Evolutionary conservation across 352 stramenopile genomes (phyloP), one percentile per base, ranked within the genome.

Genomic region (Phytophthora citricola): DNA sequence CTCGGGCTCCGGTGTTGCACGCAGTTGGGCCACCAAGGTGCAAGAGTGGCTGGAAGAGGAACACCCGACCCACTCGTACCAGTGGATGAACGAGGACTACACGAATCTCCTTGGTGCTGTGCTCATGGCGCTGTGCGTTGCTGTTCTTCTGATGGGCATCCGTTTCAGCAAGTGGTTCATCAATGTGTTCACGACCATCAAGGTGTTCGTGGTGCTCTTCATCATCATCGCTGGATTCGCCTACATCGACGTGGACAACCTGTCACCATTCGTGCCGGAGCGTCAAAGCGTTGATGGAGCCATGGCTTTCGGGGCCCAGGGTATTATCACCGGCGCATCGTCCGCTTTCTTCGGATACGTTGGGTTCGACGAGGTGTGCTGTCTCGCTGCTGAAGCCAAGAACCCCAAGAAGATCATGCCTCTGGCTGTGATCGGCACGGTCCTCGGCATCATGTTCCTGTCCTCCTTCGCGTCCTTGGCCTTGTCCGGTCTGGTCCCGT

Each of bases 301-400:
- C 0, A 67, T 74, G 47, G 46, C 61, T 0, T 88, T 79, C 27
- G 85, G 88, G 6, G 27, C 46, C 0, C 68, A 78, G 43, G 87
- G 88, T 26, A 75, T 98, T 47, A 79, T 98, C 58, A 77, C 72
- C 7, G 91, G 89, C 12, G 78, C 89, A 2, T 93, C 92, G 22
- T 87, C 88, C 12, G 92, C 89, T 17, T 98, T 98, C 78, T 98
- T 98, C 75, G 92, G 92, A 29, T 98, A 95, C 68, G 75, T 98
- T 41, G 95, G 95, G 7, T 98, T 98, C 64, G 95, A 99, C 71
- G 94, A 98, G 58, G 86, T 98, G 11, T 97, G 90, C 67, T 98
- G 91, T 66, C 69, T 98, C 4, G 86, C 91, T n/a, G 86, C 84
- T 12, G 87, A 95, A 52, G 79, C 81, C 10, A 88, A 90, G 62